phyloP scores from a whole-genome alignment of 2,329 filamentous ascomycete species.

The Alternaria consortialis region DNA sequence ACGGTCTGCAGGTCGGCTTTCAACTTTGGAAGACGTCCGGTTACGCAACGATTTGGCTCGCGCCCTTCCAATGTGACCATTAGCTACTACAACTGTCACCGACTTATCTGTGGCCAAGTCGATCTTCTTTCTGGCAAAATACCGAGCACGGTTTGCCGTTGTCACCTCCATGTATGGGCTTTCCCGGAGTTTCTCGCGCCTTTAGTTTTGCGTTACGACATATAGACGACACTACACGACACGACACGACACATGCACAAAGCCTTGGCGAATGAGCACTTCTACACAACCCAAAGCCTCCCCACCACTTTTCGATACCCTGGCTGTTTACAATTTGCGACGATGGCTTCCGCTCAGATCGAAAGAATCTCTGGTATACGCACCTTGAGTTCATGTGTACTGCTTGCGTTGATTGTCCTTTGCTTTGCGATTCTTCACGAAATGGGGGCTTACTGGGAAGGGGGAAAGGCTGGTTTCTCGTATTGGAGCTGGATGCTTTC shows the following conservation, averaged over 20 bases:
- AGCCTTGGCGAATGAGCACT: background rate
- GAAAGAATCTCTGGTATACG: background rate
- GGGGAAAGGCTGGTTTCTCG: background rate
- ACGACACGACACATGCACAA: background rate
- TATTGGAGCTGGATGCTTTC: background rate
- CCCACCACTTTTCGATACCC: background rate
- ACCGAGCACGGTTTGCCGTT: slow-evolving; percentile 4
- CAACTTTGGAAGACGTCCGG: background rate
- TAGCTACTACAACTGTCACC: slow-evolving; percentile 11
- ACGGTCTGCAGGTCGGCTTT: slow-evolving; percentile 1
- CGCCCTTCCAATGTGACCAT: slow-evolving; percentile 11
- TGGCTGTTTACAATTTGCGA: background rate
- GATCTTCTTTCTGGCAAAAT: background rate
- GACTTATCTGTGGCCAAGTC: slow-evolving; percentile 4
- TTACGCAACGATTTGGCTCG: slow-evolving; percentile 27
- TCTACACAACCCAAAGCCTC: background rate
- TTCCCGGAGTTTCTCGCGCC: background rate
- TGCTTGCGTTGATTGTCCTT: background rate
- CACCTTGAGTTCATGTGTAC: background rate
- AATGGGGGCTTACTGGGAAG: background rate
- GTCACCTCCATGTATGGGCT: background rate
- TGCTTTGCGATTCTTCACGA: background rate
- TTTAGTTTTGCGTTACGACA: background rate
- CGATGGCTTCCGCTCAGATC: background rate
- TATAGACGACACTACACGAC: background rate